phyloP scores from a whole-genome alignment of 1,139 yeast species.

The Spencermartinsiella ligniputridi region DNA sequence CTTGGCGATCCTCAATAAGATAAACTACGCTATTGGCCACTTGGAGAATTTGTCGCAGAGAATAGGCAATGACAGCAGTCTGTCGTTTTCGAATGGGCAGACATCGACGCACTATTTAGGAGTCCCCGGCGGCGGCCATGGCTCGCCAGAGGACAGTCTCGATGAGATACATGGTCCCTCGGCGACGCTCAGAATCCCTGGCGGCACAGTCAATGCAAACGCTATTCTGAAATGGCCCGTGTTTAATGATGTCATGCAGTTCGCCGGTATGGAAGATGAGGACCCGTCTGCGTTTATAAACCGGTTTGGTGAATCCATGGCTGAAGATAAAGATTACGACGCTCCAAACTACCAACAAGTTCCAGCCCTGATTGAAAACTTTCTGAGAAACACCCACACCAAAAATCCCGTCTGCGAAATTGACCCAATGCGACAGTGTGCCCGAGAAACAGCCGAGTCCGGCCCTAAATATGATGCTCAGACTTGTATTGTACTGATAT shows the following conservation, averaged over 20 bases:
- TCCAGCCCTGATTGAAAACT: constrained; percentile 15
- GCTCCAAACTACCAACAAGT: constrained; percentile 13
- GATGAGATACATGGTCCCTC: background rate
- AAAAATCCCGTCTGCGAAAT: constrained; percentile 20
- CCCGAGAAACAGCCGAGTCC: constrained; percentile 13
- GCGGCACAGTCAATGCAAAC: constrained; percentile 15
- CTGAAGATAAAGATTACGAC: constrained; percentile 1
- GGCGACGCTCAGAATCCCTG: constrained; percentile 13
- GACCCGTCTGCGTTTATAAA: constrained; percentile 11
- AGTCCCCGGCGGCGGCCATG: background rate
- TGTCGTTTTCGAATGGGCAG: background rate
- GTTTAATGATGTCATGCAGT: constrained; percentile 12
- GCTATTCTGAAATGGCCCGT: constrained; percentile 16
- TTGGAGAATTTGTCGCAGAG: constrained; percentile 12
- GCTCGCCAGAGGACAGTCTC: background rate
- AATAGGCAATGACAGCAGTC: constrained; percentile 7
- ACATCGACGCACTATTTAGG: background rate
- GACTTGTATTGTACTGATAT: constrained; percentile 15
- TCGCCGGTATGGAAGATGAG: constrained; percentile 10
- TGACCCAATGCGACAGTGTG: constrained; percentile 14
- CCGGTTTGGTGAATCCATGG: constrained; percentile 6
- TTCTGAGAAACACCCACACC: constrained; percentile 17
- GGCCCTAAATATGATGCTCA: constrained; percentile 18
- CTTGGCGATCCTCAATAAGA: constrained; percentile 15
- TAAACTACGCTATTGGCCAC: constrained; percentile 13